Evolutionary conservation across 768 basidiomycete genomes (phyloP).

Genomic region (Cystofilobasidium capitatum): DNA sequence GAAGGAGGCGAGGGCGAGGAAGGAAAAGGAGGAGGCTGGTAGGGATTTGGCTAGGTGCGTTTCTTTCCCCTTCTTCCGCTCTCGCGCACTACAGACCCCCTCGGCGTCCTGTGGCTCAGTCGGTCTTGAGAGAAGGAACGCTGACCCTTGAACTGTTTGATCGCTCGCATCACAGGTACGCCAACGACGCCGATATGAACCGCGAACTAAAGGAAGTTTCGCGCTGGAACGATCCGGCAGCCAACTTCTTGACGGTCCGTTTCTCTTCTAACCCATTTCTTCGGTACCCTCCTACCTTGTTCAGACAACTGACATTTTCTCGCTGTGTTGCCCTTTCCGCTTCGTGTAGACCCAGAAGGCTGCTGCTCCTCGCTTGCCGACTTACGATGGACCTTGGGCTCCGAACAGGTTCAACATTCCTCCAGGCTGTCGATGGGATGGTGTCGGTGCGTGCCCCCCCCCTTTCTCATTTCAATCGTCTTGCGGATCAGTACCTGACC

Average conservation of each 20-base stretch:
- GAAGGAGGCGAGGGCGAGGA: constrained; percentile 53
- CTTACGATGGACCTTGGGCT: constrained; percentile 74
- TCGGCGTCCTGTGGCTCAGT: no score
- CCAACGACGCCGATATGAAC: constrained; percentile 77
- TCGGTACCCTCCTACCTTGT: neutral
- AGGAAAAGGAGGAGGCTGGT: constrained; percentile 58
- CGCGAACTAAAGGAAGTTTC: constrained; percentile 69
- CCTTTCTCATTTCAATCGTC: neutral
- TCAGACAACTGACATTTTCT: neutral
- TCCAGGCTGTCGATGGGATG: constrained; percentile 97
- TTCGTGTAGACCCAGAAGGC: constrained; percentile 41
- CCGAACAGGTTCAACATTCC: constrained; percentile 93
- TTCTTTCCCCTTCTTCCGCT: neutral
- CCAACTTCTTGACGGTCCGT: constrained; percentile 77
- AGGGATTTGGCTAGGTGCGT: constrained; percentile 58
- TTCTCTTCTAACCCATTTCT: neutral
- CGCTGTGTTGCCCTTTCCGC: neutral
- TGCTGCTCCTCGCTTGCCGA: constrained; percentile 70
- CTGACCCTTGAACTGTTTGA: neutral
- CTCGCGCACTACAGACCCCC: neutral
- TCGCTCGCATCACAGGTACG: constrained; percentile 48
- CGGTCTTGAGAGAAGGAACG: no score
- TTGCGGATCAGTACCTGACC: constrained; percentile 1
- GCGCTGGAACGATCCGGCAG: constrained; percentile 96
- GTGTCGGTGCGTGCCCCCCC: constrained; percentile 72